A percentile compares a stretch with the other conserved stretches of the same genome.
Evolutionary conservation across 2,329 filamentous ascomycete species (phyloP).

Genomic region (Fusarium tjaetaba): DNA sequence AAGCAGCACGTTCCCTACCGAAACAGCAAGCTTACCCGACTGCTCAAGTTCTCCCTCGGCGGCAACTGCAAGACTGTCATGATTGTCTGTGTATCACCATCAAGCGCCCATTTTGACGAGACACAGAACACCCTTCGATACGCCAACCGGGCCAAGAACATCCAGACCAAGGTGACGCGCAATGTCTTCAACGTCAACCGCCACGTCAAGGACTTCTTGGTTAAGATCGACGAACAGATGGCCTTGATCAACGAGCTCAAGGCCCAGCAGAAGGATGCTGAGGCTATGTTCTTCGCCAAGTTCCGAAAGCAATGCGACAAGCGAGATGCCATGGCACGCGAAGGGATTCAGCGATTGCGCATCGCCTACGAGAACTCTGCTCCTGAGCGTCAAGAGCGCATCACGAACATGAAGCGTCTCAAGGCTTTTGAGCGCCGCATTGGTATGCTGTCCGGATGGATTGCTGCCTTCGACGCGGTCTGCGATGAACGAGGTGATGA

Average conservation of each 20-base stretch:
- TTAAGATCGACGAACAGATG: slow-evolving; percentile 99
- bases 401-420: slow-evolving; percentile 82
- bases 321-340: slow-evolving; percentile 76
- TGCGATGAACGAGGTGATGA: slow-evolving; percentile 68
- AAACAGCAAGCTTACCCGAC: slow-evolving; percentile 94
- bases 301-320: slow-evolving; percentile 93
- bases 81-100: slow-evolving; percentile 98
- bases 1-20: slow-evolving; percentile 95
- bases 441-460: slow-evolving; percentile 87
- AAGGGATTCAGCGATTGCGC: slow-evolving; percentile 83
- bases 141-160: slow-evolving; percentile 98
- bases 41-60: slow-evolving; percentile 96
- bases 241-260: slow-evolving; percentile 96
- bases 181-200: slow-evolving; percentile 99
- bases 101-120: slow-evolving; percentile 96
- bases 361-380: slow-evolving; percentile 84
- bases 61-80: slow-evolving; percentile 99
- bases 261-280: slow-evolving; percentile 89
- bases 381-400: slow-evolving; percentile 80
- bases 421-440: slow-evolving; percentile 87
- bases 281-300: slow-evolving; percentile 83
- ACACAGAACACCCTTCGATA: slow-evolving; percentile 98
- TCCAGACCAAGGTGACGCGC: slow-evolving; percentile 98
- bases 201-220: slow-evolving; percentile 98
- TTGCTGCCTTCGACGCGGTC: slow-evolving; percentile 87